Conservation (phyloP, 2,329 filamentous ascomycete genomes). For the Colletotrichum sp. region DNA sequence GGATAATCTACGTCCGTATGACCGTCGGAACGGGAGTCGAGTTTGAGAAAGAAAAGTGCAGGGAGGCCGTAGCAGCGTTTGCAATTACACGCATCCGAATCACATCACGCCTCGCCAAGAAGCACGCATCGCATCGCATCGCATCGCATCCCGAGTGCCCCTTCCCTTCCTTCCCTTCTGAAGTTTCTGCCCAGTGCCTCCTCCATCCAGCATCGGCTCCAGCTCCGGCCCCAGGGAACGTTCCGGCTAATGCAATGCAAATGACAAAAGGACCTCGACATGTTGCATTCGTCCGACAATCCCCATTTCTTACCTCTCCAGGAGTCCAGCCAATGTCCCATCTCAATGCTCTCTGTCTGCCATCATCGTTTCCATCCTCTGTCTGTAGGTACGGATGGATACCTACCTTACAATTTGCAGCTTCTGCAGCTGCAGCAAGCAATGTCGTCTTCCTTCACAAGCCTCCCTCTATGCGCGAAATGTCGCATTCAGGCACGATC, state of each 20-base stretch:
- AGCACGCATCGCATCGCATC: neutral
- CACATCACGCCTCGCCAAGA: conserved; percentile 8
- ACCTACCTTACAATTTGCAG: neutral
- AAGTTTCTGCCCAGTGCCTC: neutral
- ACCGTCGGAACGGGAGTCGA: neutral
- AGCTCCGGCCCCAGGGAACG: neutral
- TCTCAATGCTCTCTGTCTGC: neutral
- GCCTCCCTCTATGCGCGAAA: neutral
- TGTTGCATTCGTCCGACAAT: neutral
- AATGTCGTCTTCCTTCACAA: neutral
- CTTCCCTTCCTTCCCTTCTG: neutral
- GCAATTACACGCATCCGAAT: neutral
- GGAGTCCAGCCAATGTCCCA: neutral
- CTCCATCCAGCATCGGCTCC: neutral
- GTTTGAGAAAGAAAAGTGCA: neutral
- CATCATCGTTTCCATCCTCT: neutral
- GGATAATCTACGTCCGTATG: neutral
- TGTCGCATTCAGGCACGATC: conserved; percentile 12
- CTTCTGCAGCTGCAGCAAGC: neutral
- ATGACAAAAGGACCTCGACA: conserved; percentile 10
- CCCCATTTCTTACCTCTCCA: neutral
- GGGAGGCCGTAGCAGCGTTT: neutral
- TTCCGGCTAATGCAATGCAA: conserved; percentile 22
- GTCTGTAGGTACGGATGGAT: neutral
- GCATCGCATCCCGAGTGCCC: neutral